phyloP scores from a whole-genome alignment of 2,329 filamentous ascomycete genomes.

The Sarocladiaceae sp. region DNA sequence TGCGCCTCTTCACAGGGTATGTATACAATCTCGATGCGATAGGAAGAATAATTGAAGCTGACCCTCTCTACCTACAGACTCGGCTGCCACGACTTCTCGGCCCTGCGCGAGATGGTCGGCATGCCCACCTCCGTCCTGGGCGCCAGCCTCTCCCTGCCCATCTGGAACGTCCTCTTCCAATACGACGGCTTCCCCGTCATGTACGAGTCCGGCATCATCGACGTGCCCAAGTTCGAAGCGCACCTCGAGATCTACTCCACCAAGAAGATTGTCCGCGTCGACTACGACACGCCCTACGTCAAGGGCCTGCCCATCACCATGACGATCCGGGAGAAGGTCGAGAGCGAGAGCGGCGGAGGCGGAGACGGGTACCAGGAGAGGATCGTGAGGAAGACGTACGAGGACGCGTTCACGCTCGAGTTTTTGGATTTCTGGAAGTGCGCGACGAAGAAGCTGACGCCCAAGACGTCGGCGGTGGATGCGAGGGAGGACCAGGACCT shows the following conservation, averaged over 20 bases:
- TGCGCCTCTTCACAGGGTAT: neutral
- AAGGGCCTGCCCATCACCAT: constrained; percentile 47
- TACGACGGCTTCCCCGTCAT: constrained; percentile 42
- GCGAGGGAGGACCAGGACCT: constrained; percentile 24
- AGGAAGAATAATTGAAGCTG: too few relatives aligned
- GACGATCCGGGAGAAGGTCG: constrained; percentile 33
- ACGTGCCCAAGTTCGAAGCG: constrained; percentile 46
- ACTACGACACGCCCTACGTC: constrained; percentile 52
- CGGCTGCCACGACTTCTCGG: constrained; percentile 38
- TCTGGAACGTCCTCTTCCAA: constrained; percentile 35
- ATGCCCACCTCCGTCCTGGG: constrained; percentile 29
- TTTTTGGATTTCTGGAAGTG: constrained; percentile 26
- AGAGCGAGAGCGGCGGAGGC: neutral
- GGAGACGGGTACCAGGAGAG: constrained; percentile 31
- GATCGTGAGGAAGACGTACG: constrained; percentile 36
- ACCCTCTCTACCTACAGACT: neutral
- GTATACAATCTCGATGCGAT: neutral
- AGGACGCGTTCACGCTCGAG: constrained; percentile 33
- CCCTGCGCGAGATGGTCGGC: constrained; percentile 44
- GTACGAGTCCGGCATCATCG: constrained; percentile 51
- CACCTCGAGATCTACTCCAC: constrained; percentile 45
- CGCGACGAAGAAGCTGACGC: constrained; percentile 14
- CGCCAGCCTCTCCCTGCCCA: constrained; percentile 23
- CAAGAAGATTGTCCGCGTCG: constrained; percentile 46
- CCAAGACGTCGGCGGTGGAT: constrained; percentile 23